Base-by-base conservation (phyloP, 1,284 basidiomycete species). In the Hymenochaete sp. region DNA sequence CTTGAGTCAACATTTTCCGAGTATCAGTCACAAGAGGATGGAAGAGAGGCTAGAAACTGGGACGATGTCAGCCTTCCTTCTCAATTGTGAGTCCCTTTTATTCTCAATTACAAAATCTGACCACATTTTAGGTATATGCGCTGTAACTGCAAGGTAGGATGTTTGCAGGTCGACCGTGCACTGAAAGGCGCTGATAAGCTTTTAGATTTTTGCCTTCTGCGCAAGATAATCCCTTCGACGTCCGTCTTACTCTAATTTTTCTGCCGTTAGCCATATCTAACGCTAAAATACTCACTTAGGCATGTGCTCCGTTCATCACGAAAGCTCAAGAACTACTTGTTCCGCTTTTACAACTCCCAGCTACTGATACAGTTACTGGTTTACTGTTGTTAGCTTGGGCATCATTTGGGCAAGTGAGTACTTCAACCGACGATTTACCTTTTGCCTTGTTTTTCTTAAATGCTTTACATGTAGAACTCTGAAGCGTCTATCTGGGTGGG, bases 291-390 rank as follows among this genome's bases (percentile, higher is more conserved):
- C n/a, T 7, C 25, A 13, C 44, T 16, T 46, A 61, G 47, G 62
- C 62, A 7, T 58, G 60, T 27, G 60, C 62, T 2, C 62, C 66
- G 1, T 68, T 66, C 49, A 61, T 67, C 32, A 62, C 65, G 13
- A 66, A 66, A 51, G 67, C 67, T 0, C 63, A 67, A 48, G 62
- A 66, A 38, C 54, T 67, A 3, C 55, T 66, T 25, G 57, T 64
- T 3, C 65, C 66, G 1, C 55, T 67, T 0, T 45, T 68, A 16
- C 64, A 66, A 27, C 55, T 68, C 2, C 67, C 67, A 0, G 61
- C 65, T 0, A 58, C 57, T 22, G 67, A 67, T 47, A 59, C 60
- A 2, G 58, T 60, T 1, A 63, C 65, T 0, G 65, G 63, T 11
- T 52, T 68, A 9, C 50, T 67, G 1, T 50, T 63, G 7, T 56